Conservation (phyloP, 2,329 filamentous ascomycete genomes). For the Orbilia quercus region DNA sequence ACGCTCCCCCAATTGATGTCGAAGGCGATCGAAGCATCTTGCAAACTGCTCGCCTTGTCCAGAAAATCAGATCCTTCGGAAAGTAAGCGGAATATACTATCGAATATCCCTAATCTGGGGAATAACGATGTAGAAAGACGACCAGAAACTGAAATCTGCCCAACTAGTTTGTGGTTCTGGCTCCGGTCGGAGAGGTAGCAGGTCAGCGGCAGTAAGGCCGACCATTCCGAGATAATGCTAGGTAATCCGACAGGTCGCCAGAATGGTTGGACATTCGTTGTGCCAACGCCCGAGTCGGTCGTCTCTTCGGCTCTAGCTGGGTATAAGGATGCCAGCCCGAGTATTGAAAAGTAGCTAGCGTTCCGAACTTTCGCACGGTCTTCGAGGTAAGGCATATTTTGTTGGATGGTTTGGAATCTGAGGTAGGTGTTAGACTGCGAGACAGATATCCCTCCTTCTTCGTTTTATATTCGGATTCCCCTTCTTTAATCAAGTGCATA, state of each 20-base stretch:
- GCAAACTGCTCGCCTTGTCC: slow-evolving; percentile 33
- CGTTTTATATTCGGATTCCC: background rate
- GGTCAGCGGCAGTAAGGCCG: slow-evolving; percentile 22
- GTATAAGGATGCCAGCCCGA: slow-evolving; percentile 5
- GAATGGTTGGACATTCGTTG: slow-evolving; percentile 1
- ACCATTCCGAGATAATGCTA: slow-evolving; percentile 1
- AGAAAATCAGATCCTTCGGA: slow-evolving; percentile 32
- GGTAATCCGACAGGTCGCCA: background rate
- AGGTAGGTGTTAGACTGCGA: slow-evolving; percentile 2
- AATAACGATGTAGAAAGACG: slow-evolving; percentile 36
- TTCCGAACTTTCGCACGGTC: background rate
- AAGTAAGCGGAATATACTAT: slow-evolving; percentile 35
- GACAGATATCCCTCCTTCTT: background rate
- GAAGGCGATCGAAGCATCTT: slow-evolving; percentile 54
- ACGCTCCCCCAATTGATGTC: slow-evolving; percentile 60
- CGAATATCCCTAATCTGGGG: slow-evolving; percentile 33
- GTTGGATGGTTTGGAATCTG: background rate
- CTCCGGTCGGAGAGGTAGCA: slow-evolving; percentile 27
- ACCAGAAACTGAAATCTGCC: slow-evolving; percentile 38
- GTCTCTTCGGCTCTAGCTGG: background rate
- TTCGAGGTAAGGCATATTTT: slow-evolving; percentile 2
- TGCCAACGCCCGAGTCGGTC: background rate
- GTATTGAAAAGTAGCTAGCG: background rate
- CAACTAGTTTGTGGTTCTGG: slow-evolving; percentile 29
- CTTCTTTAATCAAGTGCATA: too few relatives aligned